Evolutionary conservation across 495 filamentous ascomycete genomes (phyloP).

Genomic region (Tuber magnatum): DNA sequence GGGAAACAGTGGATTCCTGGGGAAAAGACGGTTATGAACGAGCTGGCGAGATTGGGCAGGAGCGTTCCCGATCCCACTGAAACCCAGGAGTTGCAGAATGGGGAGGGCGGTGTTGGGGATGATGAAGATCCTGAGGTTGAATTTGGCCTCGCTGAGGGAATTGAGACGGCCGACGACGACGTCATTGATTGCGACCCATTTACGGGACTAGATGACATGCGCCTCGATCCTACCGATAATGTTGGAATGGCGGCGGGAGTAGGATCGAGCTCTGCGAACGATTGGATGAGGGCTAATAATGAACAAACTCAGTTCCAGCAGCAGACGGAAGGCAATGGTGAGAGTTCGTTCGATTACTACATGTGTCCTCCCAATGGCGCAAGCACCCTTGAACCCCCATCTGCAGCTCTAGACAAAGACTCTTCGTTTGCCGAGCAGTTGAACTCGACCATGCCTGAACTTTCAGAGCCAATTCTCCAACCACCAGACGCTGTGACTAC

Average conservation of each 20-base stretch:
- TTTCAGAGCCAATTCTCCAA: conserved; percentile 2
- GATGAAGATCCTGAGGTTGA: background rate
- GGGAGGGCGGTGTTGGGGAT: background rate
- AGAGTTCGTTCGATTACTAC: background rate
- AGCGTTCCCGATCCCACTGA: background rate
- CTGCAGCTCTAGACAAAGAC: background rate
- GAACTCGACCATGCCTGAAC: background rate
- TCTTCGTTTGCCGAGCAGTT: background rate
- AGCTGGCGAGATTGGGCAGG: conserved; percentile 10
- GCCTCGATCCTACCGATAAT: background rate
- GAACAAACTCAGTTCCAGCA: background rate
- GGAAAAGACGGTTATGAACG: conserved; percentile 14
- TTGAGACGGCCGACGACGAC: background rate
- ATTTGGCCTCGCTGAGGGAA: conserved; percentile 1
- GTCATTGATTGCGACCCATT: conserved; percentile 3
- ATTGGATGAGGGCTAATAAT: background rate
- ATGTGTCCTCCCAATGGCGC: background rate
- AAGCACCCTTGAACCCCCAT: conserved; percentile 1
- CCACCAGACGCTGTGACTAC: background rate
- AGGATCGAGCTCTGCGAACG: background rate
- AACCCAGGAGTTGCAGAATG: background rate
- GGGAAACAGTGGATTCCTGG: conserved; percentile 16
- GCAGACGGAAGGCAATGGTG: background rate
- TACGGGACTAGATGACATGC: background rate
- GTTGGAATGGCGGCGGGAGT: background rate